Conservation (phyloP, 805 yeast species). For the Candida dendrica region DNA sequence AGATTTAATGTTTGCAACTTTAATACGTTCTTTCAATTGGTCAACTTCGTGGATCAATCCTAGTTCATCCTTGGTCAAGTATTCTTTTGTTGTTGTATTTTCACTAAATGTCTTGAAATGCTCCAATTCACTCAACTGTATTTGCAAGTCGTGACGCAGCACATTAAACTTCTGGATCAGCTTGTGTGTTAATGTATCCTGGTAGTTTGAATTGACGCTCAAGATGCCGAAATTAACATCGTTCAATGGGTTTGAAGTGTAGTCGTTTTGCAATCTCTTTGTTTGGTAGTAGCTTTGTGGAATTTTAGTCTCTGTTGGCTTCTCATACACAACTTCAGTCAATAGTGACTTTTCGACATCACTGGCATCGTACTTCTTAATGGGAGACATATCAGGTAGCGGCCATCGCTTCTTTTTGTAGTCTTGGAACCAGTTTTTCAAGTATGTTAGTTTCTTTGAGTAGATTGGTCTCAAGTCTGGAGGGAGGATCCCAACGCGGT, state of each 20-base stretch:
- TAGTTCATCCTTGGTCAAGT: constrained; percentile 35
- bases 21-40: constrained; percentile 27
- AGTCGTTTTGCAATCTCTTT: constrained; percentile 59
- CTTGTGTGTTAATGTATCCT: constrained; percentile 53
- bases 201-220: constrained; percentile 28
- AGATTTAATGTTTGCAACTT: constrained; percentile 24
- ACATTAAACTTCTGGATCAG: constrained; percentile 49
- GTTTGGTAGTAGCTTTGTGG: constrained; percentile 43
- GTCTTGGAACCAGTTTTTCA: constrained; percentile 54
- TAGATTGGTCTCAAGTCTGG: constrained; percentile 74
- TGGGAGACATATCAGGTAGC: constrained; percentile 61
- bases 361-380: constrained; percentile 53
- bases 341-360: constrained; percentile 78
- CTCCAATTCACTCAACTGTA: constrained; percentile 41
- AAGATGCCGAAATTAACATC: constrained; percentile 49
- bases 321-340: constrained; percentile 62
- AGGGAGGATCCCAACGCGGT: constrained; percentile 74
- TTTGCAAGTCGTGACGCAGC: constrained; percentile 34
- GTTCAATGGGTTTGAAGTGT: constrained; percentile 61
- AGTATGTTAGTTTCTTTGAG: constrained; percentile 53
- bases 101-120: constrained; percentile 23
- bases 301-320: constrained; percentile 34
- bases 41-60: constrained; percentile 40
- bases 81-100: constrained; percentile 26
- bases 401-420: constrained; percentile 53